Percentiles rank a stretch among this genome's conserved stretches.
Evolutionary conservation across 305 asterid species (phyloP).

Genomic region (Salvia sclarea): DNA sequence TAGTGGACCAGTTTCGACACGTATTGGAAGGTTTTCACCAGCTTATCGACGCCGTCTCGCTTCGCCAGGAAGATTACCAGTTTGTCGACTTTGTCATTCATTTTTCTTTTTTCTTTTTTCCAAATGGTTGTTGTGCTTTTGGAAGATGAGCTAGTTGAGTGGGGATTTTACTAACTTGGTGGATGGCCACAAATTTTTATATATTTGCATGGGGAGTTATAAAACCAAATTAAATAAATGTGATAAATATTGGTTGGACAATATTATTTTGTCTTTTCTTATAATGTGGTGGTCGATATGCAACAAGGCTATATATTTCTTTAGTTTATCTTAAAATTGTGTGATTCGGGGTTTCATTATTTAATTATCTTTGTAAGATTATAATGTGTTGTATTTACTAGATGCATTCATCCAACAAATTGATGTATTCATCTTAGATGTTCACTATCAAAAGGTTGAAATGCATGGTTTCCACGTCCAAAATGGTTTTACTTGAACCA

Average conservation of each 20-base stretch:
- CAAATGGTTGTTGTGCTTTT: too few relatives aligned
- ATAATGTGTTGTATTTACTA: neutral
- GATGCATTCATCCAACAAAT: too few relatives aligned
- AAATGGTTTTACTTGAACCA: too few relatives aligned
- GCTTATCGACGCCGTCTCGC: constrained; percentile 93
- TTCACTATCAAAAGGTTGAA: too few relatives aligned
- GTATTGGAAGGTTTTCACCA: constrained; percentile 86
- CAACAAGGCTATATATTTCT: neutral
- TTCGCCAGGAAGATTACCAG: constrained; percentile 80
- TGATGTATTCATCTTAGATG: too few relatives aligned
- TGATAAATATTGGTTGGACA: constrained; percentile 43
- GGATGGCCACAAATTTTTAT: constrained; percentile 39
- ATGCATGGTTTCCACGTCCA: too few relatives aligned
- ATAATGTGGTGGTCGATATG: constrained; percentile 2
- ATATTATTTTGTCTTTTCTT: constrained; percentile 33
- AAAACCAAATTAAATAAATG: too few relatives aligned
- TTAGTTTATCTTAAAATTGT: neutral
- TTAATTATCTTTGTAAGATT: neutral
- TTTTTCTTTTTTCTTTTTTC: too few relatives aligned
- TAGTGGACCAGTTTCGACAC: constrained; percentile 79
- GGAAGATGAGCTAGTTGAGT: constrained; percentile 28
- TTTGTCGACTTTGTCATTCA: constrained; percentile 83
- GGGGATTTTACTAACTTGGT: constrained; percentile 13
- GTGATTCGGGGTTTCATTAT: neutral
- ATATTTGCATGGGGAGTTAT: too few relatives aligned